Evolutionary conservation across 2,329 filamentous ascomycete genomes (phyloP).

Genomic region (Penicillium sp.): DNA sequence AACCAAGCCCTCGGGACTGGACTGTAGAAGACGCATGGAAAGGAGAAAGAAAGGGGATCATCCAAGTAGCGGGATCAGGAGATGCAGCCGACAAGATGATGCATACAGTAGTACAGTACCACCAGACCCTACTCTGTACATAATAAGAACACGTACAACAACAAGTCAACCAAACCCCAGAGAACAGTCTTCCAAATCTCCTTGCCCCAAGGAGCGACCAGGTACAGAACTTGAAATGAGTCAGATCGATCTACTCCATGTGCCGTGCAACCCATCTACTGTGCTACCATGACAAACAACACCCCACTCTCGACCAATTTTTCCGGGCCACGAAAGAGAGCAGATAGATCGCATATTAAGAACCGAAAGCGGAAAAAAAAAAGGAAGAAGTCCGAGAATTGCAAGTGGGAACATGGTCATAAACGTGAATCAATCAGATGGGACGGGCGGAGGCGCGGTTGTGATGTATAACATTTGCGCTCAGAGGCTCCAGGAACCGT

Average conservation of each 20-base stretch:
- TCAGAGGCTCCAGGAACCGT: slow-evolving; percentile 15
- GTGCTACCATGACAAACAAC: neutral
- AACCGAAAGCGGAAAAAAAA: slow-evolving; percentile 17
- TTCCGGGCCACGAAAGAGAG: neutral
- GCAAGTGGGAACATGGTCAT: neutral
- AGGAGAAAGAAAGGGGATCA: slow-evolving; percentile 3
- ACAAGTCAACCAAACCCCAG: neutral
- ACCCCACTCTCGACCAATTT: slow-evolving; percentile 10
- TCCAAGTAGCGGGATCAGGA: neutral
- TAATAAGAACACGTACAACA: neutral
- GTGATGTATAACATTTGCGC: slow-evolving; percentile 32
- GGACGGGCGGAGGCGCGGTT: slow-evolving; percentile 11
- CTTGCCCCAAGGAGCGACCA: neutral
- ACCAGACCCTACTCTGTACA: neutral
- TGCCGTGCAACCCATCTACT: too few relatives aligned
- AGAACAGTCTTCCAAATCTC: neutral
- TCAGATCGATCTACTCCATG: neutral
- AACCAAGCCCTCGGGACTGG: slow-evolving; percentile 13
- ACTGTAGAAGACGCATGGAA: slow-evolving; percentile 21
- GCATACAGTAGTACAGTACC: neutral
- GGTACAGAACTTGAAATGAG: neutral
- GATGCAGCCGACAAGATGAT: neutral
- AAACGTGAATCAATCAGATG: slow-evolving; percentile 5
- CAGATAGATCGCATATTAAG: slow-evolving; percentile 29
- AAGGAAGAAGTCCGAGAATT: neutral